phyloP scores from a whole-genome alignment of 2,329 filamentous ascomycete genomes.

The Neofusicoccum ribis region DNA sequence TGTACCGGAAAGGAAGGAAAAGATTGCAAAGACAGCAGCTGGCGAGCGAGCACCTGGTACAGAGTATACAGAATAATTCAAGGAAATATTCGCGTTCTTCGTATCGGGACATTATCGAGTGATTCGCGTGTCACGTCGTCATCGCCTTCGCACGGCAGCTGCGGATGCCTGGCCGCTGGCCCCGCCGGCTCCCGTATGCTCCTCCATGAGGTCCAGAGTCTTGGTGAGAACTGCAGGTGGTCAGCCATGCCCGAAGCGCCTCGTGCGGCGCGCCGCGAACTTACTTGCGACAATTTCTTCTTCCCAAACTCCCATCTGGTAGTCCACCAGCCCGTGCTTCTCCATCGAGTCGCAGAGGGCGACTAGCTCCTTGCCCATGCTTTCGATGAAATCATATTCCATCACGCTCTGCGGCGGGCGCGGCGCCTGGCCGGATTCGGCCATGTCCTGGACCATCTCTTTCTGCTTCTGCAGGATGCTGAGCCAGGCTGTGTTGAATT shows the following conservation, averaged over 20 bases:
- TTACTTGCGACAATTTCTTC: conserved; percentile 83
- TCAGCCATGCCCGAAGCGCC: not conserved
- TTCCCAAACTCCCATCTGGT: conserved; percentile 95
- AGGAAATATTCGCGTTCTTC: conserved; percentile 17
- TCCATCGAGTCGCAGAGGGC: conserved; percentile 84
- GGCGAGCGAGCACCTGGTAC: conserved; percentile 3
- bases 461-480: conserved; percentile 80
- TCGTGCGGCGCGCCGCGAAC: conserved; percentile 37
- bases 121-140: conserved; percentile 21
- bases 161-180: conserved; percentile 30
- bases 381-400: conserved; percentile 67
- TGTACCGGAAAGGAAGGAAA: conserved; percentile 9
- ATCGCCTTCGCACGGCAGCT: conserved; percentile 35
- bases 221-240: conserved; percentile 49
- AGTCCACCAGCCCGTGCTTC: conserved; percentile 91
- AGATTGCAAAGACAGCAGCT: conserved; percentile 13
- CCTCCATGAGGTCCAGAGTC: conserved; percentile 56
- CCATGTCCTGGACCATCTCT: conserved; percentile 63
- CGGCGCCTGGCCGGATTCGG: conserved; percentile 59
- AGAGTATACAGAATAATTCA: conserved; percentile 16
- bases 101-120: conserved; percentile 19
- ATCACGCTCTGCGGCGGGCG: conserved; percentile 65
- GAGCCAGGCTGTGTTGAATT: conserved; percentile 94
- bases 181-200: conserved; percentile 30
- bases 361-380: conserved; percentile 80